Evolutionary conservation across 2,329 filamentous ascomycete species (phyloP).

Genomic region (Colletotrichum costaricense): DNA sequence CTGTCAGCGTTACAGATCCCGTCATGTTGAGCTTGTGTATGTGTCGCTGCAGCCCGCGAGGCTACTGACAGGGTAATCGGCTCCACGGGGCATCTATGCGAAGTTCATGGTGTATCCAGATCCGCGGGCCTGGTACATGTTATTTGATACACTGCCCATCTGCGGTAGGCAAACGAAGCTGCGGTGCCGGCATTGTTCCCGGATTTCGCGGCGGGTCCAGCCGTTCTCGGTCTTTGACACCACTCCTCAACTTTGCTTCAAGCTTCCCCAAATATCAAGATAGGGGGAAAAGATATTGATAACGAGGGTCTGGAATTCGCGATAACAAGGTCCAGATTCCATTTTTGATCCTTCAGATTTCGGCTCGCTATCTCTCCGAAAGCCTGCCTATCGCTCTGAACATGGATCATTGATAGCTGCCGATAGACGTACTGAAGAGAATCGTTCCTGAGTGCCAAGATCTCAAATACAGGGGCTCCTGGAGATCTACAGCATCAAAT

Average conservation of each 20-base stretch:
- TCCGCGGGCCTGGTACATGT: not conserved
- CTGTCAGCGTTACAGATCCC: too few species aligned
- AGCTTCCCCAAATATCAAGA: not conserved
- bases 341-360: not conserved
- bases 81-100: too few species aligned
- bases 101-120: not conserved
- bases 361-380: not conserved
- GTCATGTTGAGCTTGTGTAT: too few species aligned
- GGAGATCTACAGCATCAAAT: too few species aligned
- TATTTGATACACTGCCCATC: not conserved
- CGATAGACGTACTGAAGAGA: not conserved
- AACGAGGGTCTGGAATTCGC: not conserved
- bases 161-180: not conserved
- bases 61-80: rapidly evolving
- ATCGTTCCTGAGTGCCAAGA: not conserved
- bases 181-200: not conserved
- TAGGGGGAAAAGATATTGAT: not conserved
- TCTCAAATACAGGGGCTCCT: too few species aligned
- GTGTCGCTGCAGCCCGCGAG: not conserved
- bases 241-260: not conserved
- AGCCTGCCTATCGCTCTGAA: not conserved
- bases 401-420: not conserved
- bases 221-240: not conserved
- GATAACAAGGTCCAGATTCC: not conserved
- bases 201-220: not conserved